phyloP scores from a whole-genome alignment of 306 rosid genomes.

The Sicyos edulis region DNA sequence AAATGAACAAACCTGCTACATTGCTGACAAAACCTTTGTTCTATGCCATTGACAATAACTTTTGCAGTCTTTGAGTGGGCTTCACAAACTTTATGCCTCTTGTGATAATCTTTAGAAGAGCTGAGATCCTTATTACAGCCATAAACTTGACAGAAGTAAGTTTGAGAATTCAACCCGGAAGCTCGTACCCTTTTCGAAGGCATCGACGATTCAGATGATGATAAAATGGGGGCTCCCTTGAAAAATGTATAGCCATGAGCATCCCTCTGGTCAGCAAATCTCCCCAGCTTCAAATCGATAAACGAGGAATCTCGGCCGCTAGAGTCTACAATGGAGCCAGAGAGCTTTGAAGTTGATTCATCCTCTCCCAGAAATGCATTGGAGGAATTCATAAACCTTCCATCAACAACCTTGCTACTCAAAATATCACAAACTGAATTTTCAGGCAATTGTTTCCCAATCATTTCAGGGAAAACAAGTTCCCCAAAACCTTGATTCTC shows the following conservation, averaged over 20 bases:
- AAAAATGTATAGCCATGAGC: slow-evolving; percentile 30
- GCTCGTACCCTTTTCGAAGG: slow-evolving; percentile 52
- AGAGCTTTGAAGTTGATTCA: slow-evolving; percentile 49
- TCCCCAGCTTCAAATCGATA: slow-evolving; percentile 74
- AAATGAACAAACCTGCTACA: slow-evolving; percentile 65
- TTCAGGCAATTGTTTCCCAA: slow-evolving; percentile 42
- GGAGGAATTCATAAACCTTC: slow-evolving; percentile 27
- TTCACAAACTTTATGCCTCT: slow-evolving; percentile 91
- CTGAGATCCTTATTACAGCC: slow-evolving; percentile 84
- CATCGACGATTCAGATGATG: slow-evolving; percentile 57
- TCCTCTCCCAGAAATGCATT: slow-evolving; percentile 39
- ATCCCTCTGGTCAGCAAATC: slow-evolving; percentile 49
- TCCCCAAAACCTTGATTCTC: slow-evolving; percentile 57
- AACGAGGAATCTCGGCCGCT: slow-evolving; percentile 48
- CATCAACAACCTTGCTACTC: slow-evolving; percentile 29
- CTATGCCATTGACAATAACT: slow-evolving; percentile 72
- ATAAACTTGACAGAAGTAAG: slow-evolving; percentile 66
- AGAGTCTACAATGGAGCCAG: slow-evolving; percentile 48
- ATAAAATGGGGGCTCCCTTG: slow-evolving; percentile 39
- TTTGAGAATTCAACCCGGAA: slow-evolving; percentile 42
- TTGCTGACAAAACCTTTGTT: slow-evolving; percentile 94
- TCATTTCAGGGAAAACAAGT: slow-evolving; percentile 45
- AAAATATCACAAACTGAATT: slow-evolving; percentile 28
- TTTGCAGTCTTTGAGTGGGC: slow-evolving; percentile 74
- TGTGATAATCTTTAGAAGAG: slow-evolving; percentile 76